Evolutionary conservation across 108 stramenopile species (phyloP).

Genomic region (Licmophora abbreviata): DNA sequence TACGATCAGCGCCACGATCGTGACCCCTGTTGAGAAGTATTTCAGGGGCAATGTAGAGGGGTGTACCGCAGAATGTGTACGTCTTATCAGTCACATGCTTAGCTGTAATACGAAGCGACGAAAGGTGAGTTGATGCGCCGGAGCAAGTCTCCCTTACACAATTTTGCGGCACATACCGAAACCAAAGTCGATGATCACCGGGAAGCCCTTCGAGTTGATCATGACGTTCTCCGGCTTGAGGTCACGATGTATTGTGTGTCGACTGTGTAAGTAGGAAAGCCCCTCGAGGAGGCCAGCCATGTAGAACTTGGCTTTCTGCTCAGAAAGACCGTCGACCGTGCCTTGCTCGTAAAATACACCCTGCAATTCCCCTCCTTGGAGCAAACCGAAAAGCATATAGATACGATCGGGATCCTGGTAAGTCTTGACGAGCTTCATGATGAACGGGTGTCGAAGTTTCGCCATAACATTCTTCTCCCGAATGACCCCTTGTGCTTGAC

Average conservation of each 20-base stretch:
- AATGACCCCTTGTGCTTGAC: slow-evolving; percentile 75
- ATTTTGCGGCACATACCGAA: slow-evolving; percentile 41
- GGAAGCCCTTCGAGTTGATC: slow-evolving; percentile 80
- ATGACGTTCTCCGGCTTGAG: slow-evolving; percentile 91
- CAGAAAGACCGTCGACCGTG: slow-evolving; percentile 17
- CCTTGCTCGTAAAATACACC: slow-evolving; percentile 43
- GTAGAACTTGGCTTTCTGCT: slow-evolving; percentile 58
- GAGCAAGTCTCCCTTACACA: background rate
- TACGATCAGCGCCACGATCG: slow-evolving; percentile 78
- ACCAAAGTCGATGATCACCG: slow-evolving; percentile 87
- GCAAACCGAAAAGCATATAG: slow-evolving; percentile 55
- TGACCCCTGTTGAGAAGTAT: slow-evolving; percentile 28
- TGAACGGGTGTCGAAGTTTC: slow-evolving; percentile 81
- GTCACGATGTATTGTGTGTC: slow-evolving; percentile 71
- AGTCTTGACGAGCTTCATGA: slow-evolving; percentile 79
- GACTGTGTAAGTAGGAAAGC: slow-evolving; percentile 66
- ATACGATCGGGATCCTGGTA: slow-evolving; percentile 74
- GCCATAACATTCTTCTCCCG: slow-evolving; percentile 83
- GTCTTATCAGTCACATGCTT: slow-evolving; percentile 72
- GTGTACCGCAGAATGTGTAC: slow-evolving; percentile 96
- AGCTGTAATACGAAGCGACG: slow-evolving; percentile 8
- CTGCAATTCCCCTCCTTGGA: slow-evolving; percentile 86
- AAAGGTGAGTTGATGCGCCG: background rate
- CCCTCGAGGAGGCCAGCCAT: slow-evolving; percentile 56
- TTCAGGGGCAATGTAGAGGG: slow-evolving; percentile 81